Evolutionary conservation across 139 green algal species (phyloP), one percentile per base, ranked within the genome.

Genomic region (Chlamydomonas schloesseri): DNA sequence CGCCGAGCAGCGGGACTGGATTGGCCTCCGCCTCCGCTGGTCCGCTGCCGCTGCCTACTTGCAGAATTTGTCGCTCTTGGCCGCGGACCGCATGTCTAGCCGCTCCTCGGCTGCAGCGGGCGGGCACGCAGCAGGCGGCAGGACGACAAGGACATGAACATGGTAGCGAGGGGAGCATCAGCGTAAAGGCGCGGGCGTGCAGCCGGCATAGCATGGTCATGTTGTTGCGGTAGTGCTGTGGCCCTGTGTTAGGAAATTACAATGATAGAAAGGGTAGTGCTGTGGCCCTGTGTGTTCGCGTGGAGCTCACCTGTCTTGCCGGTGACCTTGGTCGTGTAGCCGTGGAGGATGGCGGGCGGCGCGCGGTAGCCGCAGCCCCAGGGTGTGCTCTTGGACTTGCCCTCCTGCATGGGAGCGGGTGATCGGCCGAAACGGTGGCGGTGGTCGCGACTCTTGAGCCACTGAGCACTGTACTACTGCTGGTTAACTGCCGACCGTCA

Each of bases 11-110:
- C n/a, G n/a, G n/a, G n/a, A n/a, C n/a, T n/a, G n/a, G n/a, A n/a
- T n/a, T n/a, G n/a, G n/a, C n/a, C n/a, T n/a, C n/a, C n/a, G n/a
- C n/a, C n/a, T n/a, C n/a, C n/a, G n/a, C n/a, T n/a, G n/a, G n/a
- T n/a, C n/a, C n/a, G n/a, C n/a, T 8, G 64, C 62, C 13, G 20
- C 14, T 70, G 14, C 31, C 67, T 58, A 91, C 58, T 91, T 91
- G 88, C 88, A 91, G 73, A 83, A 90, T 67, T 88, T 90, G 73
- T 91, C 88, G 46, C 75, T 71, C 69, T 90, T 91, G 46, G 84
- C 68, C n/a, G 88, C 88, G 0, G 79, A 76, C 20, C 88, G 57
- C 65, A 91, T 57, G 84, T 91, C 88, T 29, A 91, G 81, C 26
- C 88, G 84, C 80, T 91, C 88, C 42, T 81, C 74, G 17, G 88